Evolutionary conservation across 257 asterid genomes (phyloP).

Genomic region (Forsythia suspensa): DNA sequence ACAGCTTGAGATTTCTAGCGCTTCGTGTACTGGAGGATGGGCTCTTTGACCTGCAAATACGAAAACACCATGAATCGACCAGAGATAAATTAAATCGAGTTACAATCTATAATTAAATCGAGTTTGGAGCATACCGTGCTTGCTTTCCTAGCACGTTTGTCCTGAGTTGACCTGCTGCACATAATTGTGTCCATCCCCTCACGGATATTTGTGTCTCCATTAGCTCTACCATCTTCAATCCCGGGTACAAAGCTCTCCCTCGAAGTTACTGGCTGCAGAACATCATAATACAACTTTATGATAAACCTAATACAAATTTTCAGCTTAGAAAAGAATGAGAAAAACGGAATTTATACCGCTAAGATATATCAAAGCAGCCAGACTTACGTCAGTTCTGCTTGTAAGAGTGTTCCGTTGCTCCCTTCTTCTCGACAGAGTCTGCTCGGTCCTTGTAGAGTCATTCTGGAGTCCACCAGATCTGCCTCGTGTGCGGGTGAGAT

Average conservation of each 20-base stretch:
- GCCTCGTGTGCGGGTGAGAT: constrained; percentile 71
- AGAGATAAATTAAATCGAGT: no score
- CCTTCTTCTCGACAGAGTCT: constrained; percentile 43
- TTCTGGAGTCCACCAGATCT: constrained; percentile 41
- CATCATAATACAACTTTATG: background rate
- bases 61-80: background rate
- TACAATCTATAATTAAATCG: background rate
- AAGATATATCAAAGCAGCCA: background rate
- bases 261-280: constrained; percentile 71
- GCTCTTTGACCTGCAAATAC: constrained; percentile 70
- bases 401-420: constrained; percentile 67
- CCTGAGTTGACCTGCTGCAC: constrained; percentile 66
- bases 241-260: constrained; percentile 62
- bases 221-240: constrained; percentile 43
- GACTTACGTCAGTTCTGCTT: constrained; percentile 71
- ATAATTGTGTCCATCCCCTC: constrained; percentile 44
- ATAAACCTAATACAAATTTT: no score
- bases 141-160: constrained; percentile 65
- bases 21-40: constrained; percentile 69
- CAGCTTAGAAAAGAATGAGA: no score
- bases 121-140: constrained; percentile 66
- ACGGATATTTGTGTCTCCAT: constrained; percentile 23
- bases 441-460: constrained; percentile 53
- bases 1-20: constrained; percentile 68
- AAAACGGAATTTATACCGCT: constrained; percentile 3